These are phyloP conservation scores for Colletotrichum aenigma DNA, from an alignment of 2,329 filamentous ascomycete genomes.

Conservation along the genomic window DNA sequence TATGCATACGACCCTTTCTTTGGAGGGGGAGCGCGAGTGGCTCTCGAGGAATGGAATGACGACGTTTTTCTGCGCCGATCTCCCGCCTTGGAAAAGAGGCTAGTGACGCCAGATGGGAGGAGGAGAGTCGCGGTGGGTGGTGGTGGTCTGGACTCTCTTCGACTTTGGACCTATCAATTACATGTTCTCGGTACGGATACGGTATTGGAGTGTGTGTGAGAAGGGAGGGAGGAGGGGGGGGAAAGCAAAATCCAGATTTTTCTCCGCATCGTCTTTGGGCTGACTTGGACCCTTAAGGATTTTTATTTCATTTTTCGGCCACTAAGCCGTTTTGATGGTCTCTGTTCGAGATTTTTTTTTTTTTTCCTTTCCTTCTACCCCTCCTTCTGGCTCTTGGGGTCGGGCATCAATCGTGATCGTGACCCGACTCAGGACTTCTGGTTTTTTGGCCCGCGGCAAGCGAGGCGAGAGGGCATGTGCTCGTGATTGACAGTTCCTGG, in stretches of 20 bases:
- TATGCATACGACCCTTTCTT: background rate
- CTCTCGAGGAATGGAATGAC: background rate
- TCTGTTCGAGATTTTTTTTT: background rate
- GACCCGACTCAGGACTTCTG: background rate
- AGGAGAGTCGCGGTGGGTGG: background rate
- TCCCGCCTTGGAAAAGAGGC: conserved; percentile 6
- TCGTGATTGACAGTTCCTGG: background rate
- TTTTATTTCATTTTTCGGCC: background rate
- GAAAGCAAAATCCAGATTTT: background rate
- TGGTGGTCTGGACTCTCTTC: background rate
- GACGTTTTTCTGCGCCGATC: conserved; percentile 15
- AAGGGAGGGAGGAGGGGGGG: background rate
- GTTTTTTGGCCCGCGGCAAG: background rate
- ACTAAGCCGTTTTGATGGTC: background rate
- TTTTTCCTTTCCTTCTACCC: background rate
- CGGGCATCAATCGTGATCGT: background rate
- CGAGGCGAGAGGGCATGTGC: background rate
- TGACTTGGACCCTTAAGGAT: background rate
- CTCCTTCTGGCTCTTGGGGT: background rate
- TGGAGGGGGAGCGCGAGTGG: background rate
- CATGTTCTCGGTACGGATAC: background rate
- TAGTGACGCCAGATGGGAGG: conserved; percentile 8
- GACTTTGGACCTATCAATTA: background rate
- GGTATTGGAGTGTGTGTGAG: background rate
- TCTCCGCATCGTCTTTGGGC: background rate